Percentiles rank a stretch among this genome's conserved stretches.
Evolutionary conservation across 306 rosid genomes (phyloP).

Genomic region (Cucurbita argyrosperma): DNA sequence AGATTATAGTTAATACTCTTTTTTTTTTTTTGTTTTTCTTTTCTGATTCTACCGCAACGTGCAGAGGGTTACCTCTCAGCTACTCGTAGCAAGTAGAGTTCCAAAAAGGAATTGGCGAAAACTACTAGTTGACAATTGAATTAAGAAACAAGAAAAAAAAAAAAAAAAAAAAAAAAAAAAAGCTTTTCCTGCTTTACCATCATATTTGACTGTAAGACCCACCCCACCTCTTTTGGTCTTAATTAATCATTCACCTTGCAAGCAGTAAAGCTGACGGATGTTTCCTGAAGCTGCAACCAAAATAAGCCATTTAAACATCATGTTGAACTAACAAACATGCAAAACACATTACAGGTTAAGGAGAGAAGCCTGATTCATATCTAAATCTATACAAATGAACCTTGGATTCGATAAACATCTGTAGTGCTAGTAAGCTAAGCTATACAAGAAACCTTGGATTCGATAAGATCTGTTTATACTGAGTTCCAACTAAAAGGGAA

Average conservation of each 20-base stretch:
- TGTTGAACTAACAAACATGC: neutral
- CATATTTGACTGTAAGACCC: neutral
- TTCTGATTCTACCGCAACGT: constrained; percentile 26
- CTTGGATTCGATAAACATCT: neutral
- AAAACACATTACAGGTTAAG: neutral
- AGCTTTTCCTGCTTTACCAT: constrained; percentile 26
- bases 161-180: constrained; percentile 20
- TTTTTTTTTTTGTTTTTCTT: neutral
- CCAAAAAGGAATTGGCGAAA: constrained; percentile 27
- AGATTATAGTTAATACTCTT: constrained; percentile 38
- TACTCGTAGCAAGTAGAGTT: neutral
- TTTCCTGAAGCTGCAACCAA: constrained; percentile 72
- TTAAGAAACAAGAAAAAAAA: constrained; percentile 26
- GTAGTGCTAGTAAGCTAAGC: neutral
- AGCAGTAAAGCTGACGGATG: constrained; percentile 94
- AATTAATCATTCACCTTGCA: constrained; percentile 65
- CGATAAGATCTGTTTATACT: neutral
- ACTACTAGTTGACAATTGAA: constrained; percentile 27
- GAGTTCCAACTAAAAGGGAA: neutral
- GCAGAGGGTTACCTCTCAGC: neutral
- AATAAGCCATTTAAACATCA: neutral
- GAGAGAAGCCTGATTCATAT: neutral
- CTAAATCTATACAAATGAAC: neutral
- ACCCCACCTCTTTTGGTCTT: no score
- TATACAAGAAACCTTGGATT: neutral